phyloP scores from a whole-genome alignment of 2,329 filamentous ascomycete species.

The Aspergillus fijiensis region DNA sequence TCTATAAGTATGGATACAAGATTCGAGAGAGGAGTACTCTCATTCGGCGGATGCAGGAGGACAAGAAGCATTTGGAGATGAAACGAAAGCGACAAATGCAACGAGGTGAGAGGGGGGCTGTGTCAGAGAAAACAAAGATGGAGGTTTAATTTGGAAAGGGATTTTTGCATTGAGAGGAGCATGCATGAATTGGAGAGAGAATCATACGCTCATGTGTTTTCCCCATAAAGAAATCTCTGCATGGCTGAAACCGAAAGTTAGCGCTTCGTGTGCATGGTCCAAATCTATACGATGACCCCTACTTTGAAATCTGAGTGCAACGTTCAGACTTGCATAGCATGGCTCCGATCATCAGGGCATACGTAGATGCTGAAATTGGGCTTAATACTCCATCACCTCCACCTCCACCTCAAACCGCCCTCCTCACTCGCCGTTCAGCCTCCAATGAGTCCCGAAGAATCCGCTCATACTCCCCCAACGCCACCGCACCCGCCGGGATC shows the following conservation, averaged over 20 bases:
- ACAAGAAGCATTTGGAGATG: conserved; percentile 48
- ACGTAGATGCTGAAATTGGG: too few species aligned
- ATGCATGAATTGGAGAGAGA: background rate
- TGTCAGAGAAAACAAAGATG: conserved; percentile 20
- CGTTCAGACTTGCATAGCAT: too few species aligned
- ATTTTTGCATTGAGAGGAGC: background rate
- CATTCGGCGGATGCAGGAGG: conserved; percentile 58
- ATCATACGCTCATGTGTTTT: background rate
- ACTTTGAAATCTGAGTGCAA: too few species aligned
- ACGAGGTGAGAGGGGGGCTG: conserved; percentile 14
- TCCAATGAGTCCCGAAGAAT: conserved; percentile 48
- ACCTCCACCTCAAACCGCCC: conserved; percentile 4
- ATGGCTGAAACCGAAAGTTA: too few species aligned
- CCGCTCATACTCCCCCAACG: conserved; percentile 69
- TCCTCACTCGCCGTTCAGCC: conserved; percentile 31
- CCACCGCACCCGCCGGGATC: conserved; percentile 73
- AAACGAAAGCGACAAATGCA: conserved; percentile 33
- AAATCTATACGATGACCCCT: too few species aligned
- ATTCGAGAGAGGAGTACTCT: conserved; percentile 57
- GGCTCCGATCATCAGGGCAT: too few species aligned
- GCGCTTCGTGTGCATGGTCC: too few species aligned
- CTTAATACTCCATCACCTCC: too few species aligned
- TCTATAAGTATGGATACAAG: conserved; percentile 63
- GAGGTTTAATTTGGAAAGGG: conserved; percentile 12
- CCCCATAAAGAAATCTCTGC: too few species aligned